A percentile compares a stretch with the other conserved stretches of the same genome.
Evolutionary conservation across 176 grass and related monocot species (phyloP).

Genomic region (Puccinellia tenuiflora): DNA sequence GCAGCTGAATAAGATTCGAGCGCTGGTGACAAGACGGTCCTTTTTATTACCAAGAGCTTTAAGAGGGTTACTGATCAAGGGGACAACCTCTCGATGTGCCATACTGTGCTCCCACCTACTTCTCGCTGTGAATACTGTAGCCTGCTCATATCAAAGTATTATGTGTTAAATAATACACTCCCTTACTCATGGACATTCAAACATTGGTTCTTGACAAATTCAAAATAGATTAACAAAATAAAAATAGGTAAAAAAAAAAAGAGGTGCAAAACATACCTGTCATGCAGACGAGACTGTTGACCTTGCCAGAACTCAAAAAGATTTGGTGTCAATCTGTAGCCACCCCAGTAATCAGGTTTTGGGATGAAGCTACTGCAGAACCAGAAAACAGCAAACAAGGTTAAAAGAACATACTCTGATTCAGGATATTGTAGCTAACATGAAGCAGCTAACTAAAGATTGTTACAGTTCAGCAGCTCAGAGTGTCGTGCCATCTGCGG

Average conservation of each 20-base stretch:
- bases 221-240: not conserved
- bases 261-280: slow-evolving; percentile 40
- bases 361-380: slow-evolving; percentile 64
- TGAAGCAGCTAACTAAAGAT: not conserved
- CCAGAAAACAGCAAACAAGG: not conserved
- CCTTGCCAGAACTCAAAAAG: slow-evolving; percentile 97
- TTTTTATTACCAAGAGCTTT: slow-evolving; percentile 35
- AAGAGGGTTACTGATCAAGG: slow-evolving; percentile 39
- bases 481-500: not conserved
- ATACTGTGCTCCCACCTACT: slow-evolving; percentile 40
- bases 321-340: slow-evolving; percentile 76
- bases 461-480: slow-evolving; percentile 5
- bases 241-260: not conserved
- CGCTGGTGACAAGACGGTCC: slow-evolving; percentile 19
- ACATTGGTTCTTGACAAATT: not conserved
- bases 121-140: slow-evolving; percentile 50
- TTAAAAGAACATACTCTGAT: slow-evolving; percentile 2
- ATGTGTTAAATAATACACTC: not conserved
- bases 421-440: not conserved
- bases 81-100: slow-evolving; percentile 75
- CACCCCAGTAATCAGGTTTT: slow-evolving; percentile 80
- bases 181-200: not conserved
- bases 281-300: slow-evolving; percentile 88
- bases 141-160: slow-evolving; percentile 31
- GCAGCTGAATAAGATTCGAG: slow-evolving; percentile 29